These are phyloP conservation scores for Excoecaria cochinchinensis DNA, from an alignment of 345 rosid genomes.

Conservation along the genomic window DNA sequence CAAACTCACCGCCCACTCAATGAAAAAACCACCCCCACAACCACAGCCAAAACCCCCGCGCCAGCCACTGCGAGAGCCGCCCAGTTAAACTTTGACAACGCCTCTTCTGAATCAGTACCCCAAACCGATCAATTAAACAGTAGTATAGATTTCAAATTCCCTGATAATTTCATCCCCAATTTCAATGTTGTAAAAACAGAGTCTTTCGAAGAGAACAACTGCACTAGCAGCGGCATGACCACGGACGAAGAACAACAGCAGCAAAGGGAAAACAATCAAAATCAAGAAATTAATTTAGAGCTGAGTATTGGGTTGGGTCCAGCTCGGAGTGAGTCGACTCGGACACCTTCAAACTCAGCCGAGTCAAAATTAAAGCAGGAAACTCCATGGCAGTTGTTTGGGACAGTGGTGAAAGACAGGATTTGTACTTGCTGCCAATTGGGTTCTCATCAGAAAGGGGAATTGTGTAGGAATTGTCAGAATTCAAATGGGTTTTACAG, in stretches of 20 bases:
- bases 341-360: conserved; percentile 33
- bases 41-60: neutral
- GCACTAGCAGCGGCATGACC: conserved; percentile 51
- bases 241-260: conserved; percentile 50
- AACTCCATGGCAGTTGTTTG: conserved; percentile 10
- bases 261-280: conserved; percentile 3
- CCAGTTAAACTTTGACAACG: conserved; percentile 12
- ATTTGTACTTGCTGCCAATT: conserved; percentile 54
- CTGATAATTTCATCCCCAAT: neutral
- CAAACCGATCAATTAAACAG: conserved; percentile 2
- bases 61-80: neutral
- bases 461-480: conserved; percentile 44
- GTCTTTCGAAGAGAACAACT: conserved; percentile 42
- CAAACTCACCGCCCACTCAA: conserved; percentile 51
- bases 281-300: conserved; percentile 44
- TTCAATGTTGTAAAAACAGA: conserved; percentile 29
- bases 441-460: conserved; percentile 35
- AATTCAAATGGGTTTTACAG: conserved; percentile 30
- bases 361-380: conserved; percentile 40
- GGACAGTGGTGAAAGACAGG: conserved; percentile 1
- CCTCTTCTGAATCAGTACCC: conserved; percentile 6
- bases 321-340: conserved; percentile 4
- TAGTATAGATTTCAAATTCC: conserved; percentile 13
- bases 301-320: conserved; percentile 46
- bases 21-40: conserved; percentile 25